These are phyloP conservation scores for Aureobasidium sp. DNA, from an alignment of 2,329 filamentous ascomycete species.

Conservation along the genomic window DNA sequence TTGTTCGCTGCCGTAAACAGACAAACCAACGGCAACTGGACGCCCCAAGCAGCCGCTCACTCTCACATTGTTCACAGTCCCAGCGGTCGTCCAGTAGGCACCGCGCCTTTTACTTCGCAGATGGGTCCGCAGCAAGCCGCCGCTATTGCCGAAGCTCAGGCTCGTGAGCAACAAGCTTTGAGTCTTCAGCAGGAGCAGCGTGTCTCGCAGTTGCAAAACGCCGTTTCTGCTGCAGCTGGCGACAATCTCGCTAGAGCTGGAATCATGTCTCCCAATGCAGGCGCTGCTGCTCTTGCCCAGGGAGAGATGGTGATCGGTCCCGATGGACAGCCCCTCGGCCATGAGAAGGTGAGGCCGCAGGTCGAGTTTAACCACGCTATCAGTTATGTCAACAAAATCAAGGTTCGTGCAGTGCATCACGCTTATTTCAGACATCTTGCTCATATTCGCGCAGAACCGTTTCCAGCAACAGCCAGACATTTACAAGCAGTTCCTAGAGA, in stretches of 20 bases:
- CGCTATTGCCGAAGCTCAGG: conserved; percentile 17
- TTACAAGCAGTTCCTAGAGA: conserved; percentile 98
- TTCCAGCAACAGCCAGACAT: conserved; percentile 96
- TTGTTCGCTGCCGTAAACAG: conserved; percentile 15
- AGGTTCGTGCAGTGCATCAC: conserved; percentile 50
- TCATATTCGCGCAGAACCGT: conserved; percentile 60
- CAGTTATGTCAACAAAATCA: conserved; percentile 99
- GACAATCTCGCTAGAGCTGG: conserved; percentile 37
- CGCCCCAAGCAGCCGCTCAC: conserved; percentile 28
- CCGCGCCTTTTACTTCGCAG: conserved; percentile 28
- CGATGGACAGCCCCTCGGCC: conserved; percentile 47
- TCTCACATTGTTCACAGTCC: conserved; percentile 35
- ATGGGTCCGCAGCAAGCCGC: conserved; percentile 13
- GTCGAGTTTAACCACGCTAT: conserved; percentile 99
- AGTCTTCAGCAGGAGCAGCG: conserved; percentile 52
- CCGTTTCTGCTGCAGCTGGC: conserved; percentile 50
- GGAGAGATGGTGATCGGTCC: conserved; percentile 48
- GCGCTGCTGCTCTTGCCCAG: conserved; percentile 41
- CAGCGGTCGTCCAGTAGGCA: conserved; percentile 34
- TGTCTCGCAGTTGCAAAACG: conserved; percentile 58
- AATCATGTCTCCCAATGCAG: conserved; percentile 36
- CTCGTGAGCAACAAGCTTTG: conserved; percentile 22
- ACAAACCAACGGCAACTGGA: conserved; percentile 30
- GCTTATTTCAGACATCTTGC: not conserved
- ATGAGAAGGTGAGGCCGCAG: conserved; percentile 74